phyloP scores from a whole-genome alignment of 1,284 basidiomycete species.

The Cryptococcus maquisensis region DNA sequence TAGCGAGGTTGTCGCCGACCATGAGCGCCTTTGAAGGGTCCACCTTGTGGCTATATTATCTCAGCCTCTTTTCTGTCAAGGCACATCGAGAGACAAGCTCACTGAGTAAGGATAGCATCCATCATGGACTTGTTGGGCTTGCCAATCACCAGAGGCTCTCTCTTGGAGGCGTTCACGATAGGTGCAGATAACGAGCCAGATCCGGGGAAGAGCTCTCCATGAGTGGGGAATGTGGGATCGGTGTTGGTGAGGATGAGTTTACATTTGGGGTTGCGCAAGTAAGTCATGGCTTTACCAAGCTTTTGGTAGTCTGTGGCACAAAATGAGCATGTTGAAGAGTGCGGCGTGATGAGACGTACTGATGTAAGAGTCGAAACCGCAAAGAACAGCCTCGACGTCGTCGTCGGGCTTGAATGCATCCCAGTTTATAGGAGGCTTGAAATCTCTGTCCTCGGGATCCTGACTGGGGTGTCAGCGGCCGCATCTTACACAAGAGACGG shows the following conservation, averaged over 20 bases:
- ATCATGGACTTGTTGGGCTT: constrained; percentile 91
- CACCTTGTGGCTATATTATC: constrained; percentile 64
- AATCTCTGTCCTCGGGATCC: constrained; percentile 77
- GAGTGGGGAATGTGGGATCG: constrained; percentile 82
- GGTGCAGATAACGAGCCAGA: constrained; percentile 80
- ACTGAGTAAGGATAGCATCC: constrained; percentile 95
- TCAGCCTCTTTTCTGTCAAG: background rate
- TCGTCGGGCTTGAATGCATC: constrained; percentile 68
- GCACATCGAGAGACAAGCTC: constrained; percentile 39
- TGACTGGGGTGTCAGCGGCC: constrained; percentile 35
- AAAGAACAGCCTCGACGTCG: constrained; percentile 81
- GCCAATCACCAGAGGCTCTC: constrained; percentile 74
- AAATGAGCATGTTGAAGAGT: background rate
- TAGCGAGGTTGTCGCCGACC: constrained; percentile 91
- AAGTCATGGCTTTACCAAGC: constrained; percentile 87
- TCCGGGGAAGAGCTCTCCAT: constrained; percentile 68
- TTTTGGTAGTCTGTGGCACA: constrained; percentile 73
- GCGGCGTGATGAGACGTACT: constrained; percentile 27
- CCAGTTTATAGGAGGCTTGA: constrained; percentile 67
- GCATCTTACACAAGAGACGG: background rate
- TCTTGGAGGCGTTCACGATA: constrained; percentile 63
- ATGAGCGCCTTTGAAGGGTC: constrained; percentile 83
- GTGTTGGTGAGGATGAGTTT: constrained; percentile 90
- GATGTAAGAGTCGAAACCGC: constrained; percentile 62
- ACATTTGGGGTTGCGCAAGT: constrained; percentile 75